These are phyloP conservation scores for Dioszegia aurantiaca DNA, from an alignment of 768 basidiomycete genomes.

Conservation along the genomic window DNA sequence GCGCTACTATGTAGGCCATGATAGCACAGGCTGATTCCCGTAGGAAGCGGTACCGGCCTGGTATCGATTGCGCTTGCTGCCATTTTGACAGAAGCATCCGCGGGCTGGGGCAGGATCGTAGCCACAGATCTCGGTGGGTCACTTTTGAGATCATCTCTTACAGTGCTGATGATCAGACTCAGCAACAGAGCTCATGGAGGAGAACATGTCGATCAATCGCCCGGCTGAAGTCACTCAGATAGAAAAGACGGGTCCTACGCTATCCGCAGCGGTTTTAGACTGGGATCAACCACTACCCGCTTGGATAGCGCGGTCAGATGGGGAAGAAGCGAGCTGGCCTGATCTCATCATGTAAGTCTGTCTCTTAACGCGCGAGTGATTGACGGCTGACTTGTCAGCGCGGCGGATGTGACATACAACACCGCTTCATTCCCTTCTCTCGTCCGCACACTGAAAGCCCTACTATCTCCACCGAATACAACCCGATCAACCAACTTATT, in stretches of 20 bases:
- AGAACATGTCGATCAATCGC: conserved; percentile 60
- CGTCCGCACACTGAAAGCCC: conserved; percentile 62
- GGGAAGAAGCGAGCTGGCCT: conserved; percentile 19
- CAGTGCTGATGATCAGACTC: conserved; percentile 58
- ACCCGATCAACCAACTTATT: conserved; percentile 55
- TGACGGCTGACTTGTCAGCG: conserved; percentile 52
- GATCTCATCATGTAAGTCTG: conserved; percentile 70
- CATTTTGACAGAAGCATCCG: conserved; percentile 50
- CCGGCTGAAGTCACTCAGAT: too few relatives aligned
- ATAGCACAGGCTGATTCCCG: neutral
- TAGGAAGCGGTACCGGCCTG: conserved; percentile 82
- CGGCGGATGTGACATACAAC: conserved; percentile 93
- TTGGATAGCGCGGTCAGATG: conserved; percentile 38
- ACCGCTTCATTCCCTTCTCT: conserved; percentile 77
- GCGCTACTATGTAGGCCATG: too few relatives aligned
- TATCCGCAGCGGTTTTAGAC: conserved; percentile 59
- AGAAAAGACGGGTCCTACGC: neutral
- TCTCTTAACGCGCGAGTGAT: too few relatives aligned
- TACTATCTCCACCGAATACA: conserved; percentile 52
- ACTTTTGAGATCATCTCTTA: neutral
- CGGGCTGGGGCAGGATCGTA: conserved; percentile 52
- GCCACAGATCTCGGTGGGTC: conserved; percentile 71
- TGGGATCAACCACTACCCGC: conserved; percentile 69
- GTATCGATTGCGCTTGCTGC: conserved; percentile 62
- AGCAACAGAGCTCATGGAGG: conserved; percentile 72